phyloP scores from a whole-genome alignment of 257 asterid species.

The Plantago elongata region DNA sequence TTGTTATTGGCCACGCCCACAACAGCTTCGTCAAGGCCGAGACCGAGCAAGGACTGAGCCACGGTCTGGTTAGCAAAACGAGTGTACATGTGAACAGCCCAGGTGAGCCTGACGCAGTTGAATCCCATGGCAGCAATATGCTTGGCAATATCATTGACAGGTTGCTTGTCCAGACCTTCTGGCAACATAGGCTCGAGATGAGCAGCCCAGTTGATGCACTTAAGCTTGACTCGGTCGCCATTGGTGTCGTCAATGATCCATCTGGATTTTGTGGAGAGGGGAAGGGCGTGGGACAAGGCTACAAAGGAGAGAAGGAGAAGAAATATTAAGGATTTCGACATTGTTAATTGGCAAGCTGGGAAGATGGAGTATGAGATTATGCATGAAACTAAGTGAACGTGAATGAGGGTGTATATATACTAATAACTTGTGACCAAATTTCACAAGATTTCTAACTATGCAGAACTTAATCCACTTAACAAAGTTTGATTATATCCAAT shows the following conservation, averaged over 20 bases:
- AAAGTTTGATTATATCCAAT: too few species aligned
- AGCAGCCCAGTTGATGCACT: constrained; percentile 53
- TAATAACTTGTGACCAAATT: too few species aligned
- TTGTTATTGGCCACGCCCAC: constrained; percentile 31
- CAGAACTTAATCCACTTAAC: too few species aligned
- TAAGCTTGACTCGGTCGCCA: constrained; percentile 43
- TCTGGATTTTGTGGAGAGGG: constrained; percentile 52
- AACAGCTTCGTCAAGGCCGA: constrained; percentile 34
- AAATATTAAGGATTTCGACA: too few species aligned
- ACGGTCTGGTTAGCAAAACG: constrained; percentile 26
- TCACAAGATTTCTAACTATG: too few species aligned
- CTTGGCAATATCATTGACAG: constrained; percentile 28
- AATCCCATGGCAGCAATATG: constrained; percentile 42
- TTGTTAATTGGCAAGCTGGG: too few species aligned
- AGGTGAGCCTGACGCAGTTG: constrained; percentile 65
- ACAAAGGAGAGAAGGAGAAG: constrained; percentile 5
- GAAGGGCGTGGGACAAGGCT: constrained; percentile 24
- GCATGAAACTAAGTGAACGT: too few species aligned
- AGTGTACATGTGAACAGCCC: constrained; percentile 60
- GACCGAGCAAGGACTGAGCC: constrained; percentile 14
- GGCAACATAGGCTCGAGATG: constrained; percentile 59
- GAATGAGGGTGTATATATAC: too few species aligned
- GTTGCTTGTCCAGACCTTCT: constrained; percentile 49
- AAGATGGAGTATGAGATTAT: too few species aligned
- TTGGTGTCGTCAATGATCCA: constrained; percentile 45